These are phyloP conservation scores for Isatis tinctoria DNA, from an alignment of 345 rosid genomes.

Conservation along the genomic window DNA sequence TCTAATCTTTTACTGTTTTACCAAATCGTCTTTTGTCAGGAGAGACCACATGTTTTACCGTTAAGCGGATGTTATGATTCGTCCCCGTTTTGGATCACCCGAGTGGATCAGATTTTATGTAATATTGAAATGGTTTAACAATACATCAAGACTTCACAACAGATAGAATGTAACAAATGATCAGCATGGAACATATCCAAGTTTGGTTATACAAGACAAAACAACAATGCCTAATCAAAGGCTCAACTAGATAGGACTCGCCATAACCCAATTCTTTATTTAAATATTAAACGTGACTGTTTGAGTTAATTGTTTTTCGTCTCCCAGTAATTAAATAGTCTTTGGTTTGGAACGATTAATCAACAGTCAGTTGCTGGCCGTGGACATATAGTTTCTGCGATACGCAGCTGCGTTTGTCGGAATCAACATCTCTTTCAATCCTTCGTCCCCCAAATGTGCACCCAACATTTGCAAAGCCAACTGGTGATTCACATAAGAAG, in stretches of 20 bases:
- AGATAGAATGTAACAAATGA: neutral
- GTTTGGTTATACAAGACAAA: neutral
- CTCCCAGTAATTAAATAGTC: neutral
- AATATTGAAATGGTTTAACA: neutral
- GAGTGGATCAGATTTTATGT: neutral
- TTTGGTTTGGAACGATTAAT: neutral
- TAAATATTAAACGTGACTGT: neutral
- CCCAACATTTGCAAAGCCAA: conserved; percentile 38
- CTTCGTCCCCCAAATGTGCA: conserved; percentile 43
- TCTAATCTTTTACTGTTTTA: neutral
- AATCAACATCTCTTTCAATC: conserved; percentile 42
- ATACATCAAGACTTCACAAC: neutral
- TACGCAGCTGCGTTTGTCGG: conserved; percentile 30
- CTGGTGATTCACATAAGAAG: conserved; percentile 21
- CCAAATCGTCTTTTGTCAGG: neutral
- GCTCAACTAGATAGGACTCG: neutral
- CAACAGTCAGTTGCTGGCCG: neutral
- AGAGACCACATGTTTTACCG: neutral
- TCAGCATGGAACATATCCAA: neutral
- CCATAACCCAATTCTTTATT: neutral
- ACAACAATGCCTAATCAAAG: neutral
- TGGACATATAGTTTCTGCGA: conserved; percentile 12
- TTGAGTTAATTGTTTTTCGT: neutral
- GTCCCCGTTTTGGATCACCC: neutral
- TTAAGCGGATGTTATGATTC: neutral